A percentile compares a stretch with the other conserved stretches of the same genome.
phyloP scores from a whole-genome alignment of 2,329 filamentous ascomycete species.

The Penicillium corylophilum region DNA sequence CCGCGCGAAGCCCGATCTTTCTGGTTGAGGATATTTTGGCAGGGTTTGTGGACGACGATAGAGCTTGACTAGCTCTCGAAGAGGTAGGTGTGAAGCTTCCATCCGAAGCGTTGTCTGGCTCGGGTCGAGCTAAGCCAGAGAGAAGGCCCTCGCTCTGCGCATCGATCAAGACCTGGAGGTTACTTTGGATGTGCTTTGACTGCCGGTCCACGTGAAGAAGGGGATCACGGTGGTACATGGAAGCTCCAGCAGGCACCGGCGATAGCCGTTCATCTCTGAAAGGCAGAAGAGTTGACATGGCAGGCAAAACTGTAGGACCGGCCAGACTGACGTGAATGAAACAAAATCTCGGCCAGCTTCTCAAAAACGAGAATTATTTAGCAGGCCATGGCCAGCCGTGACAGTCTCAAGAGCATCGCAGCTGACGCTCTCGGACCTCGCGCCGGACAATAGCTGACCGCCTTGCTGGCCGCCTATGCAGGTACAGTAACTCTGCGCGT shows the following conservation, averaged over 20 bases:
- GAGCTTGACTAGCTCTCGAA: conserved; percentile 30
- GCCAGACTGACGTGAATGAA: neutral
- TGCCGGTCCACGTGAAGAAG: conserved; percentile 53
- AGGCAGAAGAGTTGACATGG: conserved; percentile 34
- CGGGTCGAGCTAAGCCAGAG: conserved; percentile 45
- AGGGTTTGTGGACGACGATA: conserved; percentile 38
- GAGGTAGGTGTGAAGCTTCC: conserved; percentile 42
- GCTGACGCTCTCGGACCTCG: conserved; percentile 2
- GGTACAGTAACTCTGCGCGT: neutral
- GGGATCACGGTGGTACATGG: conserved; percentile 39
- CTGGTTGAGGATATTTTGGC: conserved; percentile 41
- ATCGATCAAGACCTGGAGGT: conserved; percentile 60
- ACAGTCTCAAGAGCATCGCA: neutral
- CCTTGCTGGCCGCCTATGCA: neutral
- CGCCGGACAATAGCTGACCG: neutral
- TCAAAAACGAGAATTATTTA: neutral
- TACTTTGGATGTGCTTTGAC: conserved; percentile 55
- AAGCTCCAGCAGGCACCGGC: conserved; percentile 31
- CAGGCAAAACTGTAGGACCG: neutral
- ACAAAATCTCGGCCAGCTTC: neutral
- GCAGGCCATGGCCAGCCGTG: neutral
- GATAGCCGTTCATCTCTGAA: conserved; percentile 25
- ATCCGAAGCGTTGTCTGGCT: conserved; percentile 47
- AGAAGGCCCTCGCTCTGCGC: conserved; percentile 60
- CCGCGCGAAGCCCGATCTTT: conserved; percentile 53